A percentile compares a stretch with the other conserved stretches of the same genome.
phyloP scores from a whole-genome alignment of 2,329 filamentous ascomycete genomes.

The Ophiostoma angusticollis region DNA sequence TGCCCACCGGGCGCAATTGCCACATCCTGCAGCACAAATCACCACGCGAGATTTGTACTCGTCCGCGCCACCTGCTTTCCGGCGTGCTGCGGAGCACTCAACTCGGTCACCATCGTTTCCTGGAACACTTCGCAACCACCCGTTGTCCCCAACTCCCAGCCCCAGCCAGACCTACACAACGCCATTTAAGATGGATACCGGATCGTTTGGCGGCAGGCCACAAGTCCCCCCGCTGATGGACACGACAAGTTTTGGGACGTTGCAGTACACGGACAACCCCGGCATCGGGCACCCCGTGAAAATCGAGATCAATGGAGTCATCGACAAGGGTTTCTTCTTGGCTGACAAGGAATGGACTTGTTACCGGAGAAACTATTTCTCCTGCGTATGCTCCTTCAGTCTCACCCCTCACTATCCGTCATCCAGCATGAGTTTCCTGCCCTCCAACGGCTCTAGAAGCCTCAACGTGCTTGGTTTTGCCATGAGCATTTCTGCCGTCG shows the following conservation, averaged over 20 bases:
- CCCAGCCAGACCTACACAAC: slow-evolving; percentile 32
- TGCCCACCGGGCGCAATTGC: slow-evolving; percentile 40
- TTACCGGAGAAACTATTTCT: slow-evolving; percentile 85
- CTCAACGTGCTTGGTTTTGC: slow-evolving; percentile 62
- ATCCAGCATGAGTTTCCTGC: slow-evolving; percentile 38
- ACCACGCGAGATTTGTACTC: slow-evolving; percentile 42
- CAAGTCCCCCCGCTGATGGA: slow-evolving; percentile 40
- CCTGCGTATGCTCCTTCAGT: slow-evolving; percentile 66
- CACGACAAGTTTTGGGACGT: slow-evolving; percentile 42
- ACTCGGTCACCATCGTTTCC: slow-evolving; percentile 40
- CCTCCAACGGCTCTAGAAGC: slow-evolving; percentile 37
- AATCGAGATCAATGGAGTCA: slow-evolving; percentile 63
- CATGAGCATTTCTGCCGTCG: slow-evolving; percentile 73
- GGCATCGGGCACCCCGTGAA: slow-evolving; percentile 39
- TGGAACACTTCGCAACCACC: slow-evolving; percentile 33
- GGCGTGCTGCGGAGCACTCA: slow-evolving; percentile 35
- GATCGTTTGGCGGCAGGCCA: slow-evolving; percentile 28
- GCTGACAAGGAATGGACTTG: slow-evolving; percentile 80
- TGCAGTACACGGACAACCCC: slow-evolving; percentile 45
- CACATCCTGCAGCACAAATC: slow-evolving; percentile 36
- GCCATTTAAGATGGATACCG: slow-evolving; percentile 38
- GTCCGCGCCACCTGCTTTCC: slow-evolving; percentile 36
- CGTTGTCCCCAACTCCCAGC: slow-evolving; percentile 40
- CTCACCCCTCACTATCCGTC: slow-evolving; percentile 44
- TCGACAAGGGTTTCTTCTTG: slow-evolving; percentile 82